Conservation (phyloP, 2,329 filamentous ascomycete genomes). For the Penicillium sp. region DNA sequence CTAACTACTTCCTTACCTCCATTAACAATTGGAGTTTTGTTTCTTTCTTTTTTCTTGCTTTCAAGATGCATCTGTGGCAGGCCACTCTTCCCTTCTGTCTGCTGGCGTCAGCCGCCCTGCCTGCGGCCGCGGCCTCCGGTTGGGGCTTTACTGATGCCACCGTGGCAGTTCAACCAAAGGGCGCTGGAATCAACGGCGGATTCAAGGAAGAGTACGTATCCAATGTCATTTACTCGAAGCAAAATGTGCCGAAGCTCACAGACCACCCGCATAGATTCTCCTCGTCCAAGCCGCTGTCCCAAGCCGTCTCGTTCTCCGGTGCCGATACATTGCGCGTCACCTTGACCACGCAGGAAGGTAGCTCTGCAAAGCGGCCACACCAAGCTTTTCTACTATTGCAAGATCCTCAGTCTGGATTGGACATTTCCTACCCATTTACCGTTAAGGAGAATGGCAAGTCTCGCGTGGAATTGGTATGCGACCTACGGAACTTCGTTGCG, state of each 20-base stretch:
- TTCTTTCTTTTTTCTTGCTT: background rate
- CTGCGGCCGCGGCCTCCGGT: constrained; percentile 48
- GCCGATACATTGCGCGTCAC: constrained; percentile 76
- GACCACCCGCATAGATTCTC: constrained; percentile 51
- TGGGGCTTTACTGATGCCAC: constrained; percentile 66
- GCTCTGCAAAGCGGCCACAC: constrained; percentile 79
- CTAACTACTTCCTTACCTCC: constrained; percentile 8
- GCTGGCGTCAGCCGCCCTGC: constrained; percentile 35
- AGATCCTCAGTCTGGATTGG: constrained; percentile 71
- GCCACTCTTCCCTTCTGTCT: constrained; percentile 36
- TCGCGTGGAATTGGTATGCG: constrained; percentile 74
- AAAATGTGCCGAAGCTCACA: constrained; percentile 8
- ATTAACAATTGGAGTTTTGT: constrained; percentile 6
- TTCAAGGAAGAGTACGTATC: constrained; percentile 56
- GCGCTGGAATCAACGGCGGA: constrained; percentile 52
- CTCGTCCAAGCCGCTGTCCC: constrained; percentile 59
- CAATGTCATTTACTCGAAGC: background rate
- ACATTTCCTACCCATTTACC: constrained; percentile 79
- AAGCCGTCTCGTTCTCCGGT: constrained; percentile 62
- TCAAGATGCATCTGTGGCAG: constrained; percentile 40
- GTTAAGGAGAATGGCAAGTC: constrained; percentile 88
- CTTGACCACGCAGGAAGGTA: constrained; percentile 76
- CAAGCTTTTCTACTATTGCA: constrained; percentile 86
- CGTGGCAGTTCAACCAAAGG: constrained; percentile 59
- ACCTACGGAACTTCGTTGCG: background rate